These are phyloP conservation scores for Amaranthus cruentus DNA, from an alignment of 148 eudicot genomes.

Conservation along the genomic window DNA sequence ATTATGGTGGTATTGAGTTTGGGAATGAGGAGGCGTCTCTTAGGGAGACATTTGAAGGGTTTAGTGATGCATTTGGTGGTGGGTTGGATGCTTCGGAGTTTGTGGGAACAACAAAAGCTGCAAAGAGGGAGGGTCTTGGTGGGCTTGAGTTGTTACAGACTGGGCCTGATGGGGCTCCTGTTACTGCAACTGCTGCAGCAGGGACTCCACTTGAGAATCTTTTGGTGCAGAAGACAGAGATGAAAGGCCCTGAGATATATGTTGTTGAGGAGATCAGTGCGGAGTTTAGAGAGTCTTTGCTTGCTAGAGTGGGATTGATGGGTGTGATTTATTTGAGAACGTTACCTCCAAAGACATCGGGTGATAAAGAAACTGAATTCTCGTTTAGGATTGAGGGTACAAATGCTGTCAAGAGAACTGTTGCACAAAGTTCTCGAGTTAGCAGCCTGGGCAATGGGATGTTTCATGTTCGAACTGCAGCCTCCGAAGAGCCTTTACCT, in stretches of 20 bases:
- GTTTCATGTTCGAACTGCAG: conserved; percentile 71
- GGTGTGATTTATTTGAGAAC: conserved; percentile 75
- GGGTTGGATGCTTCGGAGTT: conserved; percentile 98
- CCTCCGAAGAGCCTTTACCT: conserved; percentile 75
- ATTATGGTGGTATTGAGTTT: conserved; percentile 96
- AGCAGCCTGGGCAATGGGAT: conserved; percentile 85
- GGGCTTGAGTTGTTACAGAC: conserved; percentile 86
- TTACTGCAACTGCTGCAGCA: conserved; percentile 35
- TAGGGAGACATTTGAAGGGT: conserved; percentile 90
- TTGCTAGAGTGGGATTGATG: conserved; percentile 76
- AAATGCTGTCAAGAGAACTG: conserved; percentile 56
- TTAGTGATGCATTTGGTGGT: conserved; percentile 96
- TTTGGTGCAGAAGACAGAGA: conserved; percentile 65
- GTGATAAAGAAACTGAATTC: conserved; percentile 85
- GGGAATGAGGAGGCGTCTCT: conserved; percentile 70
- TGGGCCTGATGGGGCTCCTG: conserved; percentile 52
- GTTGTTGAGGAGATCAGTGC: conserved; percentile 74
- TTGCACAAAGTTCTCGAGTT: conserved; percentile 58
- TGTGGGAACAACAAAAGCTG: conserved; percentile 62
- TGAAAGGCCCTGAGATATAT: conserved; percentile 93
- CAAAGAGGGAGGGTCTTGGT: conserved; percentile 68
- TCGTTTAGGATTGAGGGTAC: conserved; percentile 81
- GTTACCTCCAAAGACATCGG: conserved; percentile 61
- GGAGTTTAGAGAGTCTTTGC: conserved; percentile 84
- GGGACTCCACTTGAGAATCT: conserved; percentile 62